Base-by-base conservation (phyloP, 306 rosid species). In the Begonia peltatifolia region DNA sequence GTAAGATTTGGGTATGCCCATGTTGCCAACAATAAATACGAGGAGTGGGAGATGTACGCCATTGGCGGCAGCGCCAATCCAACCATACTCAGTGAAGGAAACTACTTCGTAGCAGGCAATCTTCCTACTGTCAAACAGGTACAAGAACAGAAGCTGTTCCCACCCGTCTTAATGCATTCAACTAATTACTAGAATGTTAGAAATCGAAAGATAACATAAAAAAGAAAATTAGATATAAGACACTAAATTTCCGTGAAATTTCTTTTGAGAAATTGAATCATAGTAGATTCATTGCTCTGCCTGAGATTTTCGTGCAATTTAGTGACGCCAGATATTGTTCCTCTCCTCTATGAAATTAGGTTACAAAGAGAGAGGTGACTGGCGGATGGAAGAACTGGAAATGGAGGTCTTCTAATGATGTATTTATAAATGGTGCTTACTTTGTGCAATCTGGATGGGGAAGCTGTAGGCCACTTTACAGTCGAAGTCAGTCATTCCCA, bases 361-460 rank as follows among this genome's bases (percentile, higher is more conserved):
- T 80, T 46, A 89, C 95, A 2, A 90, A 90, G 69, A 80, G 94
- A 66, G 81, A 76, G 65, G 52, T 47, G 9, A 63, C 65, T 2
- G 41, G 12, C 0, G 71, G 69, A 2, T 82, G 85, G 87, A 66
- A 74, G 55, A 57, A 64, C 13, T 90, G 95, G 97, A 85, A 85
- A 71, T 90, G 97, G 97, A 81, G 97, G 9, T 80, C 97, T n/a
- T 83, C 80, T 0, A 73, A 69, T 9, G 99, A 90, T 55, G 65
- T 65, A 14, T 83, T 90, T 49, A 2, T 66, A 13, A 89, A 85
- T 47, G 97, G 90, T 48, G 97, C 97, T 46, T 82, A 74, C 74
- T 89, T 89, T 55, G 76, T 89, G 44, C 90, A 75, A 49, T 89
- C 95, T n/a, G 95, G 95, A 2, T 76, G 80, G 79, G 97, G 97